A percentile compares a stretch with the other conserved stretches of the same genome.
phyloP scores from a whole-genome alignment of 192 early-diverging fungal species.

The Phlyctochytrium planicorne region DNA sequence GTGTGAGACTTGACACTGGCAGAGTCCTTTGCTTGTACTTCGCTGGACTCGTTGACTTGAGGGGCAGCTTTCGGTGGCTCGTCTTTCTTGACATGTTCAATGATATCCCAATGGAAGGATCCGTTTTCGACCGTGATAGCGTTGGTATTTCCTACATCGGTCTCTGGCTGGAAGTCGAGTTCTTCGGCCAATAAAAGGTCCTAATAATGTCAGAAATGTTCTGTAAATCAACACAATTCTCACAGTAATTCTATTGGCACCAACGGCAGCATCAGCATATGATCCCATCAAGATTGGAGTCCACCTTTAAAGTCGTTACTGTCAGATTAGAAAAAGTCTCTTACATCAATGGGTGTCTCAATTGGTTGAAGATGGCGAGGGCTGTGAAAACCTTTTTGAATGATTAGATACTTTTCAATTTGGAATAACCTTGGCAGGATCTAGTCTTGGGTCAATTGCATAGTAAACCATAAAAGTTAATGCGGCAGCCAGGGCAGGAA shows the following conservation, averaged over 20 bases:
- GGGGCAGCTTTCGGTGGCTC: neutral
- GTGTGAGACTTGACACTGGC: neutral
- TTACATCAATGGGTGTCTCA: no score
- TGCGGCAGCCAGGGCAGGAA: slow-evolving; percentile 44
- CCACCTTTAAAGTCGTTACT: neutral
- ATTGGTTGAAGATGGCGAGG: neutral
- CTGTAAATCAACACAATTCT: no score
- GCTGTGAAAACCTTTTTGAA: slow-evolving; percentile 30
- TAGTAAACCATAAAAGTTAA: slow-evolving; percentile 45
- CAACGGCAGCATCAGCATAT: slow-evolving; percentile 50
- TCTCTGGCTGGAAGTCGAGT: slow-evolving; percentile 46
- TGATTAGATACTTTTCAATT: slow-evolving; percentile 40
- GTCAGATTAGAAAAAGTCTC: no score
- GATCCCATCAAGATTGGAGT: neutral
- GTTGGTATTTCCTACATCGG: slow-evolving; percentile 39
- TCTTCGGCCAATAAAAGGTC: slow-evolving; percentile 60
- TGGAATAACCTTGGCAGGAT: slow-evolving; percentile 41
- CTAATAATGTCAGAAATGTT: no score
- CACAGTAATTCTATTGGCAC: slow-evolving; percentile 40
- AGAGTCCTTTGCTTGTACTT: neutral
- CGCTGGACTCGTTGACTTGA: slow-evolving; percentile 20
- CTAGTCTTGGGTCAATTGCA: slow-evolving; percentile 9
- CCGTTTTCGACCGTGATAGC: slow-evolving; percentile 62
- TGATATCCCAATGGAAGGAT: slow-evolving; percentile 64
- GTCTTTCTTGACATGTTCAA: no score